Percentiles rank a stretch among this genome's conserved stretches.
These are phyloP conservation scores for Cyberlindnera meyerae DNA, from an alignment of 805 yeast genomes.

Conservation along the genomic window DNA sequence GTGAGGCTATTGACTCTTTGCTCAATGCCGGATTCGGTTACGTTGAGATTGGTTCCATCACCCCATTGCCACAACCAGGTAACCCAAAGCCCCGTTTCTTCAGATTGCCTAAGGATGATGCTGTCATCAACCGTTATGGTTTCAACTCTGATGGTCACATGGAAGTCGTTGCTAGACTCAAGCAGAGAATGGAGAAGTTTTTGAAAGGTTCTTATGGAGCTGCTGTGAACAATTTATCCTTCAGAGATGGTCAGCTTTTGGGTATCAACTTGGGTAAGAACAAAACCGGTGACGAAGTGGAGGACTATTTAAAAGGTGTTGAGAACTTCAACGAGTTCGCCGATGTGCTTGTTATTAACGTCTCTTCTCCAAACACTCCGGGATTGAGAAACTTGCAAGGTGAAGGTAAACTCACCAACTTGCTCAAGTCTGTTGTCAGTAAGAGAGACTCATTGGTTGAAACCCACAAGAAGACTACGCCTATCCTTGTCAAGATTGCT, in stretches of 20 bases:
- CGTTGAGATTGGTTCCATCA: slow-evolving; percentile 89
- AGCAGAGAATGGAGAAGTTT: slow-evolving; percentile 50
- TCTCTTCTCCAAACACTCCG: slow-evolving; percentile 94
- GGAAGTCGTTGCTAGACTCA: slow-evolving; percentile 62
- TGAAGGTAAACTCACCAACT: slow-evolving; percentile 63
- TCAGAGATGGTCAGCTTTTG: slow-evolving; percentile 59
- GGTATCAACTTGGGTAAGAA: slow-evolving; percentile 90
- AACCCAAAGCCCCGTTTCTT: slow-evolving; percentile 92
- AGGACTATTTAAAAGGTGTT: slow-evolving; percentile 84
- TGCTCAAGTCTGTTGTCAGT: slow-evolving; percentile 61
- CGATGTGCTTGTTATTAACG: slow-evolving; percentile 85
- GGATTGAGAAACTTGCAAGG: slow-evolving; percentile 84
- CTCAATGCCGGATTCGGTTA: slow-evolving; percentile 78
- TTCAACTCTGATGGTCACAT: slow-evolving; percentile 90
- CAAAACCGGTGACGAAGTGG: slow-evolving; percentile 84
- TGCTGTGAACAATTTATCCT: slow-evolving; percentile 36
- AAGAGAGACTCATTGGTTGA: slow-evolving; percentile 58
- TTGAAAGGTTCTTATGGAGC: slow-evolving; percentile 23
- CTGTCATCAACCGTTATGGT: slow-evolving; percentile 92
- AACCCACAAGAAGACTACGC: slow-evolving; percentile 49
- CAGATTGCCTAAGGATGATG: slow-evolving; percentile 77
- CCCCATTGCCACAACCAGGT: slow-evolving; percentile 92
- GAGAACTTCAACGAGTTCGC: slow-evolving; percentile 76
- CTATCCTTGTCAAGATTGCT: slow-evolving; percentile 85
- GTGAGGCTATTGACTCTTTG: slow-evolving; percentile 81